These are phyloP conservation scores for Aspergillus viridinutans DNA, from an alignment of 2,329 filamentous ascomycete species.

Conservation along the genomic window DNA sequence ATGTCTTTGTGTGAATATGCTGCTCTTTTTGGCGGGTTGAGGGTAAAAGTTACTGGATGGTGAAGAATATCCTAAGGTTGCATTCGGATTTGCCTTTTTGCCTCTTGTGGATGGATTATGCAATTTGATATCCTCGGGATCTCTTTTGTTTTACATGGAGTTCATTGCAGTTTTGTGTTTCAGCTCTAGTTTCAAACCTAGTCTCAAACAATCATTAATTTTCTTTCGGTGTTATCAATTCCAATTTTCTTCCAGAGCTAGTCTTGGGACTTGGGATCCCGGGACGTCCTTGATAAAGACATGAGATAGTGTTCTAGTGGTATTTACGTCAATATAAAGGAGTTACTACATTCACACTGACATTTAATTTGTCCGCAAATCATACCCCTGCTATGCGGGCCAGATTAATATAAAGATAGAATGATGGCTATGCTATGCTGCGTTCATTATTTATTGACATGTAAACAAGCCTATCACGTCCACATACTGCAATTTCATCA, in stretches of 20 bases:
- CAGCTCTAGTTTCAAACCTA: too few species aligned
- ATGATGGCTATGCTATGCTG: conserved; percentile 5
- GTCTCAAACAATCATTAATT: neutral
- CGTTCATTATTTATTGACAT: conserved; percentile 15
- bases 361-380: neutral
- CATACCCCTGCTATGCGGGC: neutral
- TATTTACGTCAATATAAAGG: neutral
- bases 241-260: neutral
- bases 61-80: neutral
- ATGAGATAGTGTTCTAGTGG: too few species aligned
- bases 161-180: neutral
- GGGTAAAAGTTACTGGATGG: neutral
- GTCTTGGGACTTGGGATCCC: too few species aligned
- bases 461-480: neutral
- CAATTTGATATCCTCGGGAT: neutral
- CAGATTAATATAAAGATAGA: neutral
- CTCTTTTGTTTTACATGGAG: neutral
- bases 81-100: neutral
- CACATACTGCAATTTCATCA: conserved; percentile 20
- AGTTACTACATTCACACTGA: neutral
- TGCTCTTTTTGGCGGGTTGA: neutral
- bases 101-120: neutral
- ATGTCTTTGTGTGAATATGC: neutral
- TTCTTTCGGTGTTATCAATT: neutral
- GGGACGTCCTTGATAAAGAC: neutral